phyloP scores from a whole-genome alignment of 2,329 filamentous ascomycete species.

The Diplocarpon rosae region DNA sequence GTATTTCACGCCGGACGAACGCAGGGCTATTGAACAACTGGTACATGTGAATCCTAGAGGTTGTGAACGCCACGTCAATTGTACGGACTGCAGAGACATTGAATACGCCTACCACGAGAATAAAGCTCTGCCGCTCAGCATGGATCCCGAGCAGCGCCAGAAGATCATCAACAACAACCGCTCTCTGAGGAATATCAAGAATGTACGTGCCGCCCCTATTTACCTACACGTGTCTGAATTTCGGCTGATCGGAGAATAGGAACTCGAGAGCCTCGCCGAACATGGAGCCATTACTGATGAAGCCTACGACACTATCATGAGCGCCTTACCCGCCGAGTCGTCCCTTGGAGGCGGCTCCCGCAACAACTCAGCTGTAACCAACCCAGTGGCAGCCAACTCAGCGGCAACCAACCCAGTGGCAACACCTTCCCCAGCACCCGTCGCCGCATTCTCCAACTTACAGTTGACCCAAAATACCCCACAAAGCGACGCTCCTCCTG shows the following conservation, averaged over 20 bases:
- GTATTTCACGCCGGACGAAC: conserved; percentile 16
- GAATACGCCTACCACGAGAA: conserved; percentile 20
- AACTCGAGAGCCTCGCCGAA: conserved; percentile 83
- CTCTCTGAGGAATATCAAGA: conserved; percentile 28
- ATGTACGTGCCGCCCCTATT: conserved; percentile 16
- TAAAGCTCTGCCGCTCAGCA: conserved; percentile 20
- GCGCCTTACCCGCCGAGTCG: conserved; percentile 62
- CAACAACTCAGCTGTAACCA: background rate
- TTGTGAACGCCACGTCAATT: conserved; percentile 16
- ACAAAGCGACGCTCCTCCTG: conserved; percentile 10
- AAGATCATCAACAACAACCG: conserved; percentile 27
- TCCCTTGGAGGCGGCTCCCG: conserved; percentile 32
- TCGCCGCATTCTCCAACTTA: conserved; percentile 12
- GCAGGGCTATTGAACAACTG: conserved; percentile 6
- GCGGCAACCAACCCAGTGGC: conserved; percentile 25
- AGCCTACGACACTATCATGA: conserved; percentile 64
- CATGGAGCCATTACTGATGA: conserved; percentile 65
- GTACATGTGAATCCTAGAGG: conserved; percentile 5
- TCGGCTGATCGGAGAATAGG: conserved; percentile 39
- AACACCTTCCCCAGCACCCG: conserved; percentile 1
- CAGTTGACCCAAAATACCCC: conserved; percentile 7
- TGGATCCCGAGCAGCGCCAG: conserved; percentile 25
- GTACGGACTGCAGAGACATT: conserved; percentile 17
- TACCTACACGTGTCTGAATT: background rate
- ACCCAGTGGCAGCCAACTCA: conserved; percentile 26